These are phyloP conservation scores for Malus hybrid DNA, from an alignment of 331 rosid species.

Conservation along the genomic window DNA sequence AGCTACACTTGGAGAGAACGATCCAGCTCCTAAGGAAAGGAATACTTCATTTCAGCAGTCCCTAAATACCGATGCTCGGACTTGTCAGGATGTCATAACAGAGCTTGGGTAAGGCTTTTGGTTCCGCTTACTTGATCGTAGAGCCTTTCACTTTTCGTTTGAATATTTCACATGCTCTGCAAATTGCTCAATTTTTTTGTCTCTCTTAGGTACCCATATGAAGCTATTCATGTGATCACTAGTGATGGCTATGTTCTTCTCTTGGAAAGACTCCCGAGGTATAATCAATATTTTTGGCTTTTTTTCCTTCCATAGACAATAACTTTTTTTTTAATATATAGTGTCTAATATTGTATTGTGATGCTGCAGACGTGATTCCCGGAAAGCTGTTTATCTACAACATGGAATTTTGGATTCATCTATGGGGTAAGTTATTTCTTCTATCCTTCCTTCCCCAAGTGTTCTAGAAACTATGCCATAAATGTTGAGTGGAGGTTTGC, in stretches of 20 bases:
- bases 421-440: constrained; percentile 71
- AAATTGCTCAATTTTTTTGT: constrained; percentile 6
- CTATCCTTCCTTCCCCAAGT: neutral
- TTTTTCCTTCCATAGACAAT: neutral
- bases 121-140: neutral
- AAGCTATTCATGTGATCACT: constrained; percentile 81
- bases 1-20: constrained; percentile 42
- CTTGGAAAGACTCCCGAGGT: constrained; percentile 96
- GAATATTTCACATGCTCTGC: neutral
- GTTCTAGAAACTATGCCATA: neutral
- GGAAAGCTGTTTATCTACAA: constrained; percentile 81
- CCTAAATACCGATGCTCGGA: constrained; percentile 83
- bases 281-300: neutral
- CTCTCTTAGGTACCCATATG: constrained; percentile 70
- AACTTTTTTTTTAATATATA: neutral
- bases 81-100: constrained; percentile 93
- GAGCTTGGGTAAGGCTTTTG: constrained; percentile 70
- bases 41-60: constrained; percentile 42
- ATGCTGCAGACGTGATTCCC: constrained; percentile 75
- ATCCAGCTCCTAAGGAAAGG: constrained; percentile 35
- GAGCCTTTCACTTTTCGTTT: neutral
- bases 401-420: constrained; percentile 92
- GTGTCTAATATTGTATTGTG: constrained; percentile 17
- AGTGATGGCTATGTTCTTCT: constrained; percentile 90
- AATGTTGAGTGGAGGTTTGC: neutral